Base-by-base conservation (phyloP, 2,329 filamentous ascomycete genomes). In the Diplodia sapinea region DNA sequence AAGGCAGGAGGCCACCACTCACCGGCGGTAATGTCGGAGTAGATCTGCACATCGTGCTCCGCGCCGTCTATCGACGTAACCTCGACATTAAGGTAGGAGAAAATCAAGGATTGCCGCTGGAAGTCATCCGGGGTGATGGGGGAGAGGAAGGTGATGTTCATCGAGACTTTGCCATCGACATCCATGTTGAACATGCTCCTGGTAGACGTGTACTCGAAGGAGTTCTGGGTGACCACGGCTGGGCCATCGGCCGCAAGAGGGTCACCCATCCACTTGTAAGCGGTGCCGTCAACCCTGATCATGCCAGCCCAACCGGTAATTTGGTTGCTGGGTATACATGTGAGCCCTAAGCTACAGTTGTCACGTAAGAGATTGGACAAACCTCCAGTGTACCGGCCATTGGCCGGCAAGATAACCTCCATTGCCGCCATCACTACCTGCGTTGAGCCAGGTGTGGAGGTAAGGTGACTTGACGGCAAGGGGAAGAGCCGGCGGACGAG, bases 401-500 rank as follows among this genome's bases (percentile, higher is more conserved):
- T 87, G 78, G 2, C 90, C 89, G 0, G 90, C 85, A 36, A 93
- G 82, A 68, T 89, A 86, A 1, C 89, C 89, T 40, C 88, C 88
- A 73, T 89, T 87, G 11, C 86, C 85, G 26, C 85, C 86, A 74
- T 88, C 83, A 33, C 81, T 85, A 1, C 88, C 88, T 11, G 84
- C 88, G 68, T 68, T 68, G 26, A 68, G 66, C 89, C 90, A 92
- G 15, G 88, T 86, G 74, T 87, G 92, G 17, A 94, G 79, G 72
- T 94, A 94, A 0, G 91, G 91, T 11, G 88, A 90, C 70, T 87
- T 88, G 54, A 94, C 91, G 52, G 90, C 90, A 40, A 94, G 78
- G 13, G 91, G 91, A 33, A 91, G 82, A 1, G 90, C 85, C 17
- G 90, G 90, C 51, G 89, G 89, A 7, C 88, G 83, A 43, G 86